Base-by-base conservation (phyloP, 305 asterid species). In the Fraxinus greggii region DNA sequence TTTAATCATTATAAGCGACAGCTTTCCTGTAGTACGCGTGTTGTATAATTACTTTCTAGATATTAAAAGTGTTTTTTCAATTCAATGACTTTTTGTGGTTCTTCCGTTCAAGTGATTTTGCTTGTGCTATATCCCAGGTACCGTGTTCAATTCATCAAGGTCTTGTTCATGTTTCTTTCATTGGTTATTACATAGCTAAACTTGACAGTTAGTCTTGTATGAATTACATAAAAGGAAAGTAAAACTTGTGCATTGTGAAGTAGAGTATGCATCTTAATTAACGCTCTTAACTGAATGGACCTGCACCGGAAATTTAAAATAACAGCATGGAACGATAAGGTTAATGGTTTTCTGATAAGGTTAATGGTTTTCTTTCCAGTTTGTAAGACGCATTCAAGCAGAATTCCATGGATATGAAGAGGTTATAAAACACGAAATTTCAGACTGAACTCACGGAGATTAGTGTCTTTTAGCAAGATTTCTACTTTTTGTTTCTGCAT, bases 21-120 rank as follows among this genome's bases (percentile, higher is more conserved):
- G 67, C 56, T n/a, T 35, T 72, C 70, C 77, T 45, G 32, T 54
- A 82, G 88, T 83, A 80, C 29, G 63, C 28, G 78, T 86, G 87
- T 81, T 82, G 80, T 89, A 87, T 89, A 13, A 67, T 67, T 28
- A 86, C 65, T 87, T 75, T 75, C 84, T 84, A 81, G 82, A 63
- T 26, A 63, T 85, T 72, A 75, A 0, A 5, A 59, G 13, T 59
- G 31, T 59, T 59, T 21, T 21, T 59, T 21, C 31, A 21, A 21
- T 59, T 59, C 65, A 56, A 19, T 0, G 19, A 12, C 74, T 29
- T 70, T 70, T 70, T 70, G 24, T 70, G 9, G 42, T 70, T 17
- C 76, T 70, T 70, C 12, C 1, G 24, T 12, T 59, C 8, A 17
- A 70, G 26, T 31, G 42, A 29, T 70, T 70, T 70, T 70, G 40